Base-by-base conservation (phyloP, 2,329 filamentous ascomycete genomes). In the Colletotrichum acutatum region DNA sequence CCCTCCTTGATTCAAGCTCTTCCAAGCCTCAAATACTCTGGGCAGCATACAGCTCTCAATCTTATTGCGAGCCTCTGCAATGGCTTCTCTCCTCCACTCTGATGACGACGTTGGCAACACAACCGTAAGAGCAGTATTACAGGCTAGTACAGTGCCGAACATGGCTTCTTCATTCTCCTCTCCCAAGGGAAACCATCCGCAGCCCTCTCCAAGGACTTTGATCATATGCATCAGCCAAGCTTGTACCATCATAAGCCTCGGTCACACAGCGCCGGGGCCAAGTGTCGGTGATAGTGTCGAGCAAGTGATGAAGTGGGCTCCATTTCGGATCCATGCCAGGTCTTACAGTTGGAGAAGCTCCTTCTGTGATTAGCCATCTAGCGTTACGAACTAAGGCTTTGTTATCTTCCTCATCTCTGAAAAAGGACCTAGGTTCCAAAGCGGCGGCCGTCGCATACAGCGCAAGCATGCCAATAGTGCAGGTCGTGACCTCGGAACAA, bases 191-290 rank as follows among this genome's bases (percentile, higher is more conserved):
- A n/a, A 46, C 16, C 42, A 46, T 46, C 42, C 42, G 16, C 42
- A 16, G 9, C 42, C 19, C 5, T 19, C 42, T 19, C 42, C 42
- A n/a, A 46, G 42, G 16, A 46, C 42, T 19, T 46, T 46, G 8
- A 46, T 0, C 0, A 46, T 19, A 0, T 19, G 0, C 42, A 0
- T n/a, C 7, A n/a, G 42, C 16, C 42, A 46, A 19, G 3, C 6
- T 19, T 7, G 16, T 7, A 9, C 19, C 42, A 0, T 37, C 12
- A 37, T 0, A n/a, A 46, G 2, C 42, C 19, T 19, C 6, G 0
- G 16, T 46, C 0, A n/a, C 19, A 46, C 42, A 46, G 37, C 6
- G 6, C 5, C 37, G 5, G 6, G 37, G 16, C 37, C 37, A 46
- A 46, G 42, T 46, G 5, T 46, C 0, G 16, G 42, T 46, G 42